Conservation (phyloP, 2,329 filamentous ascomycete species). For the Pyrenophora seminiperda region DNA sequence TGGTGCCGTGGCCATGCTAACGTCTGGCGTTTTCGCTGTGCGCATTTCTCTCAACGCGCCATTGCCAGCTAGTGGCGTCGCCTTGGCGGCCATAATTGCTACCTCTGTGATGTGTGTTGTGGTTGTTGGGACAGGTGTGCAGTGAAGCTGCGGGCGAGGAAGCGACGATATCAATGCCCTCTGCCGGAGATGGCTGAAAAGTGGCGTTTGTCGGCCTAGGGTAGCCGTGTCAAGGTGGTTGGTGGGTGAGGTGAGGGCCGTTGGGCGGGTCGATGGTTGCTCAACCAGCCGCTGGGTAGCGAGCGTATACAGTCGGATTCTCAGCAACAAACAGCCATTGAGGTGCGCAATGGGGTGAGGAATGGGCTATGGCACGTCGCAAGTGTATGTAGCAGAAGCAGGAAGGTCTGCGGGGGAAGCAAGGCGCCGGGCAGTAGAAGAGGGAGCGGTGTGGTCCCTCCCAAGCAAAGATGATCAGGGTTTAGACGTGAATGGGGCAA, state of each 20-base stretch:
- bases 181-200: background rate
- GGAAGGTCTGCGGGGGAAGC: constrained; percentile 23
- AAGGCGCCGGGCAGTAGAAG: constrained; percentile 18
- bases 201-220: background rate
- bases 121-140: background rate
- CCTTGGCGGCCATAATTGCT: constrained; percentile 25
- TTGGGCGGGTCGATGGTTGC: background rate
- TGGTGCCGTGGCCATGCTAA: constrained; percentile 16
- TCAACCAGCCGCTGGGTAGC: constrained; percentile 11
- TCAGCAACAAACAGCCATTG: constrained; percentile 33
- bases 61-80: constrained; percentile 20
- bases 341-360: constrained; percentile 17
- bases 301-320: constrained; percentile 18
- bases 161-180: constrained; percentile 11
- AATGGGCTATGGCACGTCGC: constrained; percentile 14
- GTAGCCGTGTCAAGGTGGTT: background rate
- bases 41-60: constrained; percentile 13
- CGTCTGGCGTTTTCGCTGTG: constrained; percentile 14
- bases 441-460: constrained; percentile 37
- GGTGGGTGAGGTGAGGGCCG: background rate
- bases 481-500: constrained; percentile 33
- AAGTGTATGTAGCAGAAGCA: constrained; percentile 2
- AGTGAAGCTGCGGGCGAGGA: constrained; percentile 3
- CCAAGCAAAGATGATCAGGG: constrained; percentile 30
- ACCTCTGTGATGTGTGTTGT: background rate